phyloP scores from a whole-genome alignment of 2,329 filamentous ascomycete genomes.

The Trichoderma polysporum region DNA sequence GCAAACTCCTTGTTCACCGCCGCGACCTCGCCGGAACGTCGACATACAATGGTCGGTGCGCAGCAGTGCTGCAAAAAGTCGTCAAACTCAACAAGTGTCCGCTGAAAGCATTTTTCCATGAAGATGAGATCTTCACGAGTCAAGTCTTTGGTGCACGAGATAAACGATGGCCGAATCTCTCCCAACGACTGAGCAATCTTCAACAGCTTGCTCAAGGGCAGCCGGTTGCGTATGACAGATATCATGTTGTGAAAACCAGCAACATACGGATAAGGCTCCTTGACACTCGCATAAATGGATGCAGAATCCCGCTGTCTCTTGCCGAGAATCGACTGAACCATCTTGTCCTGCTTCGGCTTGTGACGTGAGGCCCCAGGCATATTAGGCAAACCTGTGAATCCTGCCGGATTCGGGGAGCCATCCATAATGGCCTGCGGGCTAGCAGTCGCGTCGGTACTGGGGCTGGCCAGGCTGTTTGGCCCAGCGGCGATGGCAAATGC shows the following conservation, averaged over 20 bases:
- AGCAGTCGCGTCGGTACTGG: constrained; percentile 61
- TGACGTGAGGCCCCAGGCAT: constrained; percentile 32
- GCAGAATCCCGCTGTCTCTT: constrained; percentile 72
- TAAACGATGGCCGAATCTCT: constrained; percentile 88
- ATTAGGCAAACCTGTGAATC: constrained; percentile 31
- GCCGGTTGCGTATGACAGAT: constrained; percentile 73
- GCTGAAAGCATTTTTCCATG: constrained; percentile 96
- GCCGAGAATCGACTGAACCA: constrained; percentile 52
- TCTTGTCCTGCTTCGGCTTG: constrained; percentile 46
- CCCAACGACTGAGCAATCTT: constrained; percentile 85
- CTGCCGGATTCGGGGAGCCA: constrained; percentile 44
- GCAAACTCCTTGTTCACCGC: constrained; percentile 95
- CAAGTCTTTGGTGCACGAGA: constrained; percentile 85
- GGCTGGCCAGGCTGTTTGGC: constrained; percentile 61
- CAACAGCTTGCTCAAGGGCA: constrained; percentile 72
- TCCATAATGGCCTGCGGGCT: constrained; percentile 62
- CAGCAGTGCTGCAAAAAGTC: constrained; percentile 86
- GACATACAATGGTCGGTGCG: constrained; percentile 87
- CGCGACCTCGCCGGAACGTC: constrained; percentile 91
- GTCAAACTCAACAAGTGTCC: constrained; percentile 88
- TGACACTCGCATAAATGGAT: constrained; percentile 83
- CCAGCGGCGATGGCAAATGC: constrained; percentile 65
- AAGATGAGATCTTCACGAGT: constrained; percentile 88
- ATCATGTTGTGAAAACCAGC: constrained; percentile 87
- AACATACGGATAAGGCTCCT: constrained; percentile 88